Percentiles rank a stretch among this genome's conserved stretches.
phyloP scores from a whole-genome alignment of 2,329 filamentous ascomycete genomes.

The Lizonia empirigonia region DNA sequence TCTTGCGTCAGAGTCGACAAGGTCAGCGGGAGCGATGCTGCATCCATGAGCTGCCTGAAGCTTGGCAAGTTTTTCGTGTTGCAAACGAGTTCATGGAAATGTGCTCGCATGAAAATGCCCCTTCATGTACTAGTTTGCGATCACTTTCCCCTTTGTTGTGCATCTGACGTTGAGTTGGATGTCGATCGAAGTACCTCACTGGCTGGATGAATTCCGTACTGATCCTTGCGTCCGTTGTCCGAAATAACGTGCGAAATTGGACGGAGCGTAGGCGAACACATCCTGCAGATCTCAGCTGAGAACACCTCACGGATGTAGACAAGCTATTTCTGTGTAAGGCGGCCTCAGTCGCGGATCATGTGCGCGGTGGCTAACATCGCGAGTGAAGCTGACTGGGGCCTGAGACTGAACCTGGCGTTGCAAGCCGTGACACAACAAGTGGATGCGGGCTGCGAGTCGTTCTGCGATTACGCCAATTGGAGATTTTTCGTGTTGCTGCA shows the following conservation, averaged over 20 bases:
- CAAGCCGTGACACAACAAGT: slow-evolving; percentile 1
- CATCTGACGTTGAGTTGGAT: slow-evolving; percentile 9
- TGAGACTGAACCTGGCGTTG: slow-evolving; percentile 4
- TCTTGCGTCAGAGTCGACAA: slow-evolving; percentile 1
- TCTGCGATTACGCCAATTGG: slow-evolving; percentile 13
- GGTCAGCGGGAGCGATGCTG: background rate
- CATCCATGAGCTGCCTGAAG: slow-evolving; percentile 1
- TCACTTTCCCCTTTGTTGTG: slow-evolving; percentile 13
- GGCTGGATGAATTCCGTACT: slow-evolving; percentile 8
- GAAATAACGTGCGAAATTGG: slow-evolving; percentile 14
- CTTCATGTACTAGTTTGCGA: slow-evolving; percentile 13
- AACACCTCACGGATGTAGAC: background rate
- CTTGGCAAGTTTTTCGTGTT: slow-evolving; percentile 4
- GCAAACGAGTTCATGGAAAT: background rate
- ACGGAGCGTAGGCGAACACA: slow-evolving; percentile 13
- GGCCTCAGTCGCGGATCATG: background rate
- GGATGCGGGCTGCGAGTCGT: background rate
- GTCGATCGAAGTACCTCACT: slow-evolving; percentile 6
- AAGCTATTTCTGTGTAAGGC: background rate
- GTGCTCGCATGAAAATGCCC: slow-evolving; percentile 2
- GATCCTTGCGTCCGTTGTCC: slow-evolving; percentile 7
- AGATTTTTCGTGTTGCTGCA: slow-evolving; percentile 11
- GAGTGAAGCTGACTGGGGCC: background rate
- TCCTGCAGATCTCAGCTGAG: slow-evolving; percentile 9
- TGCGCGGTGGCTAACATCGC: slow-evolving; percentile 10